Conservation (phyloP, 1,139 yeast species). For the Torulaspora globosa region DNA sequence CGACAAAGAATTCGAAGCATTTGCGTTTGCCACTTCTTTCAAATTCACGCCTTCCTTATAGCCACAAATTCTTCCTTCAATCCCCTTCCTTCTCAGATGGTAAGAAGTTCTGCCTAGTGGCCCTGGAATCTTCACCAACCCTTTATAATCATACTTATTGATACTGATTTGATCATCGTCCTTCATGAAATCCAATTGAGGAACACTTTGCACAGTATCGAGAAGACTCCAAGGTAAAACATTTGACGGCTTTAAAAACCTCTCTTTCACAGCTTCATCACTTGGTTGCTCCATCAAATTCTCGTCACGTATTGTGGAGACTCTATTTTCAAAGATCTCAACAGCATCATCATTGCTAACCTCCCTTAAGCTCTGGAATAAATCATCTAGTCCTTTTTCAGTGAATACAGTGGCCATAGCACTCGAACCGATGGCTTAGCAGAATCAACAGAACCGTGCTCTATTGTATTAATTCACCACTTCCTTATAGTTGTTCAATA, state of each 20-base stretch:
- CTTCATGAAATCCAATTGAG: constrained; percentile 21
- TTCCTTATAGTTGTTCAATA: background rate
- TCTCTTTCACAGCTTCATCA: constrained; percentile 17
- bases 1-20: constrained; percentile 67
- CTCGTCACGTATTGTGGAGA: constrained; percentile 15
- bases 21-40: constrained; percentile 49
- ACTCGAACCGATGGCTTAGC: background rate
- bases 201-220: constrained; percentile 33
- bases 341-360: constrained; percentile 23
- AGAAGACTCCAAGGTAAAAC: constrained; percentile 32
- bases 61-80: constrained; percentile 62
- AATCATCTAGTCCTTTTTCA: constrained; percentile 20
- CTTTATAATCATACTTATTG: constrained; percentile 39
- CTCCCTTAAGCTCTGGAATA: constrained; percentile 23
- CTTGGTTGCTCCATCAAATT: constrained; percentile 5
- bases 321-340: constrained; percentile 25
- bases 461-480: background rate
- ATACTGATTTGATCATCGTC: constrained; percentile 14
- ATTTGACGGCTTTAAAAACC: constrained; percentile 30
- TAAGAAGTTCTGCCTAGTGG: constrained; percentile 53
- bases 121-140: constrained; percentile 49
- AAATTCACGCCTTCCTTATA: constrained; percentile 57
- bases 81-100: constrained; percentile 66
- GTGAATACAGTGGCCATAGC: constrained; percentile 2
- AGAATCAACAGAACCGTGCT: no score